Conservation (phyloP, 331 rosid species). For the Quercus lobata region DNA sequence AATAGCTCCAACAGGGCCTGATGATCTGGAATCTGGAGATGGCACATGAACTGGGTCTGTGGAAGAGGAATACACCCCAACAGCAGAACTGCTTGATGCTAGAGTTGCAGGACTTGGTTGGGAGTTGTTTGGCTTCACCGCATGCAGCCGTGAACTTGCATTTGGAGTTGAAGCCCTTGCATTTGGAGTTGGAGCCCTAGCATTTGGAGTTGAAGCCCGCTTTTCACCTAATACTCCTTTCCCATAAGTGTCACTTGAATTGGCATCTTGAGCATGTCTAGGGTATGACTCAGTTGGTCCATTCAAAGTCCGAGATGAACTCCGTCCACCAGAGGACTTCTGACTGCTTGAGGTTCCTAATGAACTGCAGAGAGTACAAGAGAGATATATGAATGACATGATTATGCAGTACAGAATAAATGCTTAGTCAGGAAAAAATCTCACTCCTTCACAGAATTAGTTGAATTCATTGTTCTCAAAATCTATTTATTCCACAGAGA, state of each 20-base stretch:
- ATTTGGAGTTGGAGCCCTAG: too few species aligned
- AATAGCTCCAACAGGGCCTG: slow-evolving; percentile 87
- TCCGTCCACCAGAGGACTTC: slow-evolving; percentile 42
- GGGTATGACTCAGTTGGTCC: slow-evolving; percentile 48
- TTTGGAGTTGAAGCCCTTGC: slow-evolving; percentile 22
- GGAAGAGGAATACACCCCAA: slow-evolving; percentile 89
- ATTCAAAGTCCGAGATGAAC: slow-evolving; percentile 35
- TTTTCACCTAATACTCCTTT: slow-evolving; percentile 50
- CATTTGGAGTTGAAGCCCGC: slow-evolving; percentile 22
- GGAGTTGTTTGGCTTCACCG: slow-evolving; percentile 41
- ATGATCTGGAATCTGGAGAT: slow-evolving; percentile 85
- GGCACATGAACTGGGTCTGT: slow-evolving; percentile 99
- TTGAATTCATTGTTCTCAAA: not conserved
- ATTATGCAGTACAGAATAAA: not conserved
- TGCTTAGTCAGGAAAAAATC: not conserved
- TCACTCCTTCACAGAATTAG: not conserved
- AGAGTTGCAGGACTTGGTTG: slow-evolving; percentile 39
- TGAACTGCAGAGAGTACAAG: slow-evolving; percentile 37
- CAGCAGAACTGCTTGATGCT: slow-evolving; percentile 61
- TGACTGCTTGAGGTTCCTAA: slow-evolving; percentile 47
- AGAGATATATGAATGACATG: not conserved
- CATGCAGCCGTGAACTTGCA: slow-evolving; percentile 36
- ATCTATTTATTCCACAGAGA: not conserved
- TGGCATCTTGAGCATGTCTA: slow-evolving; percentile 37
- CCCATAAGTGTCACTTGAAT: slow-evolving; percentile 28